Conservation (phyloP, 163 green algal species). For the Volvox carteri region DNA sequence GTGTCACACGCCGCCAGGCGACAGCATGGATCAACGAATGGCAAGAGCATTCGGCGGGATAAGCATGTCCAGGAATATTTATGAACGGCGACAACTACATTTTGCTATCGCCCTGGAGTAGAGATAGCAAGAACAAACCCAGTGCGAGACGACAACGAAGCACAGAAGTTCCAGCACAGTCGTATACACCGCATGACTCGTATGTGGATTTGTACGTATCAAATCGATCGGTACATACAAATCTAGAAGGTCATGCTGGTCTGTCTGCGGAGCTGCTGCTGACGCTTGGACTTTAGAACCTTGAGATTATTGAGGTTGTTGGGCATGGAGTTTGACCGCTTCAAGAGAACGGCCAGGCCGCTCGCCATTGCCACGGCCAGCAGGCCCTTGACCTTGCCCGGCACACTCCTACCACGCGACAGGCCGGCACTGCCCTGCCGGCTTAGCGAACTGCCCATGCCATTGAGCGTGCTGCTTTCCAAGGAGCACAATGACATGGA, state of each 20-base stretch:
- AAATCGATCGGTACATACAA: background rate
- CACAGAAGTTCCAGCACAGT: background rate
- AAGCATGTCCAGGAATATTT: background rate
- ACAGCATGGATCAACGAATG: background rate
- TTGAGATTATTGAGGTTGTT: slow-evolving; percentile 31
- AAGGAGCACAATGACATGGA: slow-evolving; percentile 52
- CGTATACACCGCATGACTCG: background rate
- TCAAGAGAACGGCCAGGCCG: slow-evolving; percentile 56
- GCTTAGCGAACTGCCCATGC: slow-evolving; percentile 1
- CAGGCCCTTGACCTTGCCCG: slow-evolving; percentile 38
- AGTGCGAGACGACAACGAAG: background rate
- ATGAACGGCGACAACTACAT: background rate
- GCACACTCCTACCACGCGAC: slow-evolving; percentile 24
- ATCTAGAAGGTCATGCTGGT: slow-evolving; percentile 38
- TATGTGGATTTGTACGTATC: background rate
- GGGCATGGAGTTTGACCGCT: slow-evolving; percentile 38
- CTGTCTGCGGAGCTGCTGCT: slow-evolving; percentile 12
- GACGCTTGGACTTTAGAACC: slow-evolving; percentile 42
- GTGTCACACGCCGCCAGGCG: background rate
- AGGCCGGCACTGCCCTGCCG: slow-evolving; percentile 9
- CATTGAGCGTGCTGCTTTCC: slow-evolving; percentile 35
- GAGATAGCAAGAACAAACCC: background rate
- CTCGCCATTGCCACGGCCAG: slow-evolving; percentile 58
- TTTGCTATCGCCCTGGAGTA: background rate
- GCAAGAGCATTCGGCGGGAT: too few species aligned